These are phyloP conservation scores for Ceratobasidium theobromae DNA, from an alignment of 1,284 basidiomycete genomes.

Conservation along the genomic window DNA sequence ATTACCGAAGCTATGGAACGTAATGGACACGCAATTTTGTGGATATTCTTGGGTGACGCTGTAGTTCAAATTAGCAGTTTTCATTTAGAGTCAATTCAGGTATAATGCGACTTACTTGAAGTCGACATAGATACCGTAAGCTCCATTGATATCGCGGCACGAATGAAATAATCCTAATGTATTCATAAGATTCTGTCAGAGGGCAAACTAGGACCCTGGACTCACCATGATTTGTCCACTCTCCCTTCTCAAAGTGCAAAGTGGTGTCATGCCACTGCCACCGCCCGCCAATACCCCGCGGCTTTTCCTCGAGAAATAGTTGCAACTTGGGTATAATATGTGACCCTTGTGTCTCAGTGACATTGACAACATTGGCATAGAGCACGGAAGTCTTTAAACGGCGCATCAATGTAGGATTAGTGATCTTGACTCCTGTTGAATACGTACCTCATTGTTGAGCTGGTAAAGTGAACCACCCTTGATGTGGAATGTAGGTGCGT, in stretches of 20 bases:
- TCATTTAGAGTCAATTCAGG: too few species aligned
- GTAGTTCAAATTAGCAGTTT: neutral
- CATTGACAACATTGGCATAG: constrained; percentile 26
- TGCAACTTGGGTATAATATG: constrained; percentile 21
- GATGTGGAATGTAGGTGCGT: constrained; percentile 28
- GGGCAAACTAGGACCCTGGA: neutral
- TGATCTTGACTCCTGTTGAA: neutral
- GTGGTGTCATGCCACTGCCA: constrained; percentile 30
- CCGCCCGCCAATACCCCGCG: constrained; percentile 14
- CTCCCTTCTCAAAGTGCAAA: constrained; percentile 22
- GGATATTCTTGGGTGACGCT: constrained; percentile 27
- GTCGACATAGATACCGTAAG: constrained; percentile 28
- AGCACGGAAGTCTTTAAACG: constrained; percentile 16
- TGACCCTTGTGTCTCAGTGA: constrained; percentile 15
- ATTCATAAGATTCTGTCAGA: neutral
- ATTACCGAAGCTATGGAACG: constrained; percentile 24
- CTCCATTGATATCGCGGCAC: constrained; percentile 8
- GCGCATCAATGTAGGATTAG: too few species aligned
- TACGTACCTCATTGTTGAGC: constrained; percentile 23
- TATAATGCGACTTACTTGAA: constrained; percentile 10
- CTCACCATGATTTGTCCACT: constrained; percentile 16
- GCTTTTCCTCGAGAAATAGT: constrained; percentile 19
- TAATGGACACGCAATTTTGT: constrained; percentile 18
- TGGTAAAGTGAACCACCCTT: constrained; percentile 17
- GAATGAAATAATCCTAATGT: constrained; percentile 22